Percentiles rank a stretch among this genome's conserved stretches.
phyloP scores from a whole-genome alignment of 192 early-diverging fungal genomes.

The Backusella westeae region DNA sequence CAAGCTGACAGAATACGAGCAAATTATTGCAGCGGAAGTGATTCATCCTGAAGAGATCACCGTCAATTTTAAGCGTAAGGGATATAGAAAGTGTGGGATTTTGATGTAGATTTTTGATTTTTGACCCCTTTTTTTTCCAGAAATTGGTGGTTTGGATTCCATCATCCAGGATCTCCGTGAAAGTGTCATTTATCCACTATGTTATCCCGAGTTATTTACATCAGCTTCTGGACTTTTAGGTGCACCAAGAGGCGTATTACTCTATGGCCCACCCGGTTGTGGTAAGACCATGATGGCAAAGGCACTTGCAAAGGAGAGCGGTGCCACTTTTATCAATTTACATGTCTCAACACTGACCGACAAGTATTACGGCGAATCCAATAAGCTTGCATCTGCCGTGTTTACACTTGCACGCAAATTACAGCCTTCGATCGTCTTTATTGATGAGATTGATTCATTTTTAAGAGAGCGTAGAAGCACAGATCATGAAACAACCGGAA shows the following conservation, averaged over 20 bases:
- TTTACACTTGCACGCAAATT: constrained; percentile 95
- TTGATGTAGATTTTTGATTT: not conserved
- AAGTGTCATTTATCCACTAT: constrained; percentile 94
- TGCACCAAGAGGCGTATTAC: constrained; percentile 89
- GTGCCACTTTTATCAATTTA: constrained; percentile 97
- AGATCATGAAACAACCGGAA: constrained; percentile 96
- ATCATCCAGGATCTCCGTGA: constrained; percentile 92
- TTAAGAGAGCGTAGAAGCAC: constrained; percentile 81
- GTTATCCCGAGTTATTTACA: constrained; percentile 89
- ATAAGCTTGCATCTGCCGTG: constrained; percentile 89
- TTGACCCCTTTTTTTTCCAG: constrained; percentile 11
- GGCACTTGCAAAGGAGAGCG: constrained; percentile 95
- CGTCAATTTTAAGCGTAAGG: constrained; percentile 75
- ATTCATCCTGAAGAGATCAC: constrained; percentile 90
- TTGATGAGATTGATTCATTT: constrained; percentile 99
- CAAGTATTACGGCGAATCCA: constrained; percentile 98
- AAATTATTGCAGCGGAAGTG: constrained; percentile 91
- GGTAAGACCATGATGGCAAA: constrained; percentile 99
- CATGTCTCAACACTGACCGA: constrained; percentile 96
- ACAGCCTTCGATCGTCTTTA: constrained; percentile 95
- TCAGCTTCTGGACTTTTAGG: constrained; percentile 83
- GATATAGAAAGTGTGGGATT: not conserved
- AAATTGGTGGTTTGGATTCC: constrained; percentile 91
- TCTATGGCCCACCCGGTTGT: constrained; percentile 96
- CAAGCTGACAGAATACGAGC: constrained; percentile 90